Base-by-base conservation (phyloP, 2,329 filamentous ascomycete genomes). In the Alternaria arbusti region DNA sequence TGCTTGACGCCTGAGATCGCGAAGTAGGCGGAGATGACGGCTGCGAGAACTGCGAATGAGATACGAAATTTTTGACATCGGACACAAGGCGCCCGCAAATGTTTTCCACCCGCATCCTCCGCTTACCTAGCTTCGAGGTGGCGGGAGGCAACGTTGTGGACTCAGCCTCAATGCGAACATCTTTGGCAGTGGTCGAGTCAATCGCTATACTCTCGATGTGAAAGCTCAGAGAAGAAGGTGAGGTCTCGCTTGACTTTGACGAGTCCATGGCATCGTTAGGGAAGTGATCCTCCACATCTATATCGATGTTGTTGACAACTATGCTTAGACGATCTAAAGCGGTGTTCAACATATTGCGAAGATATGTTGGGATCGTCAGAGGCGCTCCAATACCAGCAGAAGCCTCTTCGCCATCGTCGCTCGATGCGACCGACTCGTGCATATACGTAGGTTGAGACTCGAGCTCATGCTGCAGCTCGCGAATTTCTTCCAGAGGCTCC, bases 291-390 rank as follows among this genome's bases (percentile, higher is more conserved):
- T 92, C 89, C 17, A 94, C 80, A 70, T 89, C 87, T 66, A 94
- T 85, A 11, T 85, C 86, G 59, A 95, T 86, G 25, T 88, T 85
- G 54, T 85, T 86, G 61, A 95, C 88, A 54, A 83, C 84, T 25
- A 95, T 81, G 74, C 91, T 87, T 59, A 90, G 84, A 49, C 91
- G 86, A 78, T 96, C 91, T 25, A 91, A 82, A 52, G 94, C 88
- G 28, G 91, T 91, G 68, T 93, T 89, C 6, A 95, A 79, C 68
- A 93, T 92, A 67, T 87, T 87, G 45, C 90, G 87, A 50, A 96
- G 81, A 67, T 94, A 93, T 0, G 82, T 83, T 6, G 92, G 92
- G 5, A 95, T 82, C 1, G 89, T 89, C 30, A 94, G 81, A 1
- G 88, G 82, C 68, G 91, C 87, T 2, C 92, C 92, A 22, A 90